These are phyloP conservation scores for Microdochium trichocladiopsis DNA, from an alignment of 2,329 filamentous ascomycete species.

Conservation along the genomic window DNA sequence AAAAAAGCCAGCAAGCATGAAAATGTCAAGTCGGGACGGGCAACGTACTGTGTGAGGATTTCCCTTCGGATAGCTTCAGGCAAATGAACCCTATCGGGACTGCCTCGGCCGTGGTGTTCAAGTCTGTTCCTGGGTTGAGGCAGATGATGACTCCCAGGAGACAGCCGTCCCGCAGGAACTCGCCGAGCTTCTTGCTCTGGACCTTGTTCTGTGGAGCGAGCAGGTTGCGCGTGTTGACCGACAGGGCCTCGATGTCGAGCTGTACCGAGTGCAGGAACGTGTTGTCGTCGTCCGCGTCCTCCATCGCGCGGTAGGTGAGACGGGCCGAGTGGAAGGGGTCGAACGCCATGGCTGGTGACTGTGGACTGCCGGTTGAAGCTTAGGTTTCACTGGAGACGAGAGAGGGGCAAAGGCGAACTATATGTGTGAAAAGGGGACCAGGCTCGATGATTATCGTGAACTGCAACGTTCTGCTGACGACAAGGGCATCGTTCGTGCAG, in stretches of 20 bases:
- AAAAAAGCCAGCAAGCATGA: too few relatives aligned
- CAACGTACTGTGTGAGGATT: too few relatives aligned
- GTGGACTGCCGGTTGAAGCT: too few relatives aligned
- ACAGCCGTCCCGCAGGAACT: slow-evolving; percentile 15
- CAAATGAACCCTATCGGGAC: background rate
- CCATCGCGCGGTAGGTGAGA: slow-evolving; percentile 27
- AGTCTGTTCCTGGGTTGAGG: slow-evolving; percentile 5
- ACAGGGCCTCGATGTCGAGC: slow-evolving; percentile 17
- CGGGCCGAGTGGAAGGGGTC: slow-evolving; percentile 26
- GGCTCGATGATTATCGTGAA: too few relatives aligned
- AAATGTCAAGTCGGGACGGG: too few relatives aligned
- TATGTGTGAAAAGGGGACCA: too few relatives aligned
- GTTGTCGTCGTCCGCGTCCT: slow-evolving; percentile 17
- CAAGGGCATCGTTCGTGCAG: too few relatives aligned
- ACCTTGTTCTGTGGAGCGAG: slow-evolving; percentile 19
- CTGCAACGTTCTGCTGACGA: too few relatives aligned
- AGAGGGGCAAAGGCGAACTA: too few relatives aligned
- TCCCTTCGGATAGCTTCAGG: background rate
- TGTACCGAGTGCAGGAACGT: slow-evolving; percentile 20
- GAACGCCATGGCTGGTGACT: slow-evolving; percentile 1
- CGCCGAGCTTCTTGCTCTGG: slow-evolving; percentile 16
- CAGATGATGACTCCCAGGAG: slow-evolving; percentile 29
- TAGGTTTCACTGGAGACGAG: too few relatives aligned
- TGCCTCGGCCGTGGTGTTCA: background rate
- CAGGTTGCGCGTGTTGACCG: slow-evolving; percentile 16